phyloP scores from a whole-genome alignment of 495 filamentous ascomycete genomes.

The Trichoderma asperelloides region DNA sequence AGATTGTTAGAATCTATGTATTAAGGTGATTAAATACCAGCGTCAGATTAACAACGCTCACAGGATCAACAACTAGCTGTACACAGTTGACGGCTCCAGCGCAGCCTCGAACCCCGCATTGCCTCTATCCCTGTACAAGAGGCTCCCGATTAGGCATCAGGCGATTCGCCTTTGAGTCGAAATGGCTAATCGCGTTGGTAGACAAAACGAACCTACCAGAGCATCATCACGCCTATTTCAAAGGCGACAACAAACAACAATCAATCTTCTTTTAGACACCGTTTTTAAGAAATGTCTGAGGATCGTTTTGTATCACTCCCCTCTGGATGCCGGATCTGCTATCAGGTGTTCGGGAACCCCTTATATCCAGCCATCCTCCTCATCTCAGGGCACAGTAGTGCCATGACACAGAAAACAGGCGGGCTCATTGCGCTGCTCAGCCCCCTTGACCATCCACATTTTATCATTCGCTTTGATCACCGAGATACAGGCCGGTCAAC shows the following conservation, averaged over 20 bases:
- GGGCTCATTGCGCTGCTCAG: background rate
- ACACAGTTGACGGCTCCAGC: background rate
- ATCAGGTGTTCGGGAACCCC: background rate
- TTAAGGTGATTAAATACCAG: background rate
- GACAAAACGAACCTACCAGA: background rate
- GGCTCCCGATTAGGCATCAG: background rate
- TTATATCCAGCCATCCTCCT: conserved; percentile 5
- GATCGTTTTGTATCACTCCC: conserved; percentile 6
- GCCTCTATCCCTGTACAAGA: background rate
- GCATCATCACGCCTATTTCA: background rate
- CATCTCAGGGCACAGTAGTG: conserved; percentile 5
- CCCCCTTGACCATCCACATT: background rate
- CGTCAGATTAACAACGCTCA: background rate
- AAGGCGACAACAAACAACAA: background rate
- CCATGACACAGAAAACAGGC: conserved; percentile 1
- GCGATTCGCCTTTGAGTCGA: background rate
- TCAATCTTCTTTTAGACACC: background rate
- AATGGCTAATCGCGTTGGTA: background rate
- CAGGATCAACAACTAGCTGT: background rate
- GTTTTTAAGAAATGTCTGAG: conserved; percentile 9
- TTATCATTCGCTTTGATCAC: background rate
- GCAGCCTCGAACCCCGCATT: background rate
- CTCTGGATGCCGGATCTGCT: conserved; percentile 13
- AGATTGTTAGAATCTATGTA: background rate
- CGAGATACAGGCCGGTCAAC: background rate